Evolutionary conservation across 345 rosid genomes (phyloP), one percentile per base, ranked within the genome.

Genomic region (Mercurialis annua): DNA sequence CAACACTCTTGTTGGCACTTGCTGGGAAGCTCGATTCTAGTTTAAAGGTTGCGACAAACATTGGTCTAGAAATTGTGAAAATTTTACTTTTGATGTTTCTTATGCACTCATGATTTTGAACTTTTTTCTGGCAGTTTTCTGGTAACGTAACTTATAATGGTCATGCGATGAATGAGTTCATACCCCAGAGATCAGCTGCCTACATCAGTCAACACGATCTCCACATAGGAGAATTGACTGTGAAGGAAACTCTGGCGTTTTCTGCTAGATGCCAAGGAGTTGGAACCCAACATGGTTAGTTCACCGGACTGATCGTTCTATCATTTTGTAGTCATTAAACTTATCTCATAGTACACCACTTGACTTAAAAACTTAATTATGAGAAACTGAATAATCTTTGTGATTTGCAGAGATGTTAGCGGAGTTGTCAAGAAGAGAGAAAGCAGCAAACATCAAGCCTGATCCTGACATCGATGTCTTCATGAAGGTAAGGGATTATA

Each of bases 351-450:
- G n/a, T n/a, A n/a, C n/a, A 20, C 17, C 26, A 68, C 23, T 11
- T 10, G 12, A 3, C 10, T n/a, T 21, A 42, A 1, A 49, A 48
- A 31, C 17, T 34, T n/a, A 42, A 33, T 10, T 26, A 31, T 48
- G 36, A 29, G 23, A 20, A 20, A 2, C 10, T 40, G 3, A 15
- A 51, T n/a, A n/a, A 61, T n/a, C 5, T 24, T 43, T 21, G 31
- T 40, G 18, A 10, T 54, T 20, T 73, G 72, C 76, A 91, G 97
- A 85, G 21, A 66, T 87, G 86, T 70, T 91, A 61, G 75, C 78
- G 1, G 97, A 91, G 79, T 80, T 91, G 65, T 73, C 80, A 12
- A 82, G 96, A 77, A 89, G 97, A 80, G 97, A 91, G 67, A 91
- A 83, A 47, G 88, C 78, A 26, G 91, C 91, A 48, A 83, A 84